These are phyloP conservation scores for Dujonia santamariae DNA, from an alignment of 1,139 yeast species.

Conservation along the genomic window DNA sequence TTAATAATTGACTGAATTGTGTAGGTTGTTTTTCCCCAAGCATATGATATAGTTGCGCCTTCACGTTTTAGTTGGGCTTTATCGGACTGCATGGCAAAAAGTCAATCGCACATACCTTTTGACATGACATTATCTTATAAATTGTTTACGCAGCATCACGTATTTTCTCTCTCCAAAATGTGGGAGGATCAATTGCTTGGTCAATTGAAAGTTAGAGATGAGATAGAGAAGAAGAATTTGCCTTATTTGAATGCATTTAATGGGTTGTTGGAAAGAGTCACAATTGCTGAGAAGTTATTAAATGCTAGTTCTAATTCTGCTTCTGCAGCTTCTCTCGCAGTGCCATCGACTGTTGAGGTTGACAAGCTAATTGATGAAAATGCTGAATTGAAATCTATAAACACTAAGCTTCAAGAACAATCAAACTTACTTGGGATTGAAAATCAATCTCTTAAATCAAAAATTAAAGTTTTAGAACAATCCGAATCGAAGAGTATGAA, in stretches of 20 bases:
- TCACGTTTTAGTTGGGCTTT: too few species aligned
- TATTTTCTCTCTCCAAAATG: slow-evolving; percentile 1
- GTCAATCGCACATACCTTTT: too few species aligned
- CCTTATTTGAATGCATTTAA: slow-evolving; percentile 33
- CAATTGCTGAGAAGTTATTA: slow-evolving; percentile 3
- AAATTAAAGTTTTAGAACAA: slow-evolving; percentile 12
- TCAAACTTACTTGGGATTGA: slow-evolving; percentile 8
- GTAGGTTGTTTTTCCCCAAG: too few species aligned
- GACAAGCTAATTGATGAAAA: not conserved
- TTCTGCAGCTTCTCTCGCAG: not conserved
- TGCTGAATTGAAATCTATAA: not conserved
- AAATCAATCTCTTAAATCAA: slow-evolving; percentile 9
- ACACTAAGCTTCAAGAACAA: slow-evolving; percentile 1
- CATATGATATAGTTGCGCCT: too few species aligned
- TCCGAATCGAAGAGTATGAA: slow-evolving; percentile 11
- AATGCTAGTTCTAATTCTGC: not conserved
- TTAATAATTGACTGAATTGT: too few species aligned
- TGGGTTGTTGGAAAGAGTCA: slow-evolving; percentile 18
- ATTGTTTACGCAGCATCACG: too few species aligned
- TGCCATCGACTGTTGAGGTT: not conserved
- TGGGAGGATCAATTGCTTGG: slow-evolving; percentile 25
- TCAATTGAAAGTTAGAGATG: slow-evolving; percentile 29
- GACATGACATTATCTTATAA: too few species aligned
- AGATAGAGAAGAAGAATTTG: slow-evolving; percentile 29
- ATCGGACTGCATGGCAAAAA: too few species aligned